A percentile compares a stretch with the other conserved stretches of the same genome.
phyloP scores from a whole-genome alignment of 441 rosid genomes.

The Raphanus hybrid region DNA sequence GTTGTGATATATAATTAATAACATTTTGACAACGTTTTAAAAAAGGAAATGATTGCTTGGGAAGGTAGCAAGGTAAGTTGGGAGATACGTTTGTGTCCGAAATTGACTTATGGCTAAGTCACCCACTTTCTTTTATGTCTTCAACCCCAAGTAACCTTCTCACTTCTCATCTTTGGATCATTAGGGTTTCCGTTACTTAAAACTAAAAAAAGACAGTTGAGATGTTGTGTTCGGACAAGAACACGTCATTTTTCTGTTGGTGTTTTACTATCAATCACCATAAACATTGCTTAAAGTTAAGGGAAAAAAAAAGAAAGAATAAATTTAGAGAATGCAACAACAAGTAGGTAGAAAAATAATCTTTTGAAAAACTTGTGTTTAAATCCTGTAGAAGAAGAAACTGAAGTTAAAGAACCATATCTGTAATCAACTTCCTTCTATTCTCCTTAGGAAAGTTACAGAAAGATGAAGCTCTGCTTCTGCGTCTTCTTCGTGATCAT shows the following conservation, averaged over 20 bases:
- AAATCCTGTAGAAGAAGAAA: constrained; percentile 27
- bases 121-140: constrained; percentile 15
- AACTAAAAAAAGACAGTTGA: constrained; percentile 39
- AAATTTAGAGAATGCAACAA: constrained; percentile 46
- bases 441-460: neutral
- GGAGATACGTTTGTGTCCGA: constrained; percentile 41
- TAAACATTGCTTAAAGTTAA: constrained; percentile 59
- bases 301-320: constrained; percentile 41
- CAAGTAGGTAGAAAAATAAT: constrained; percentile 46
- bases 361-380: constrained; percentile 23
- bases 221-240: constrained; percentile 47
- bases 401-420: neutral
- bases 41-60: constrained; percentile 18
- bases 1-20: neutral
- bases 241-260: constrained; percentile 43
- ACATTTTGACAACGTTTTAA: neutral
- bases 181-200: constrained; percentile 23
- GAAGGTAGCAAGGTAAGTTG: constrained; percentile 32
- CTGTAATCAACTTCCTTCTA: constrained; percentile 6
- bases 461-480: constrained; percentile 46
- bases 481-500: constrained; percentile 47
- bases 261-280: constrained; percentile 42
- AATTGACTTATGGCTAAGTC: constrained; percentile 29
- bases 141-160: constrained; percentile 34
- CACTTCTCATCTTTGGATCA: constrained; percentile 30